Evolutionary conservation across 768 basidiomycete species (phyloP).

Genomic region (Amanita pseudoporphyria): DNA sequence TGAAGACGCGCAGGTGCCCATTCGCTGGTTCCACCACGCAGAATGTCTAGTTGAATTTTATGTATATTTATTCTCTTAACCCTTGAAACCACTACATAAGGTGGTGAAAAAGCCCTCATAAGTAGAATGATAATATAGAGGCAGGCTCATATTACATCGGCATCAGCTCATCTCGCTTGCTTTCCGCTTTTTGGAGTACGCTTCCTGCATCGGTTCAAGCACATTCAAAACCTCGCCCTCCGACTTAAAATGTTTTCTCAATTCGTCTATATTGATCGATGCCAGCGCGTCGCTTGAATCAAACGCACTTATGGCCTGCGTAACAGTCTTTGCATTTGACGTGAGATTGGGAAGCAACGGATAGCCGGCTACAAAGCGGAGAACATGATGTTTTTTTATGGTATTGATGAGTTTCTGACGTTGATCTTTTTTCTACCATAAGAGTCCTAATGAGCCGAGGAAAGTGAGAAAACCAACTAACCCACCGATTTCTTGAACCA

Average conservation of each 20-base stretch:
- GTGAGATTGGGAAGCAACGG: conserved; percentile 9
- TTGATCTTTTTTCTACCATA: neutral
- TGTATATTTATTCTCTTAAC: no score
- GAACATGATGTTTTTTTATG: conserved; percentile 7
- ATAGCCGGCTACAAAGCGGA: conserved; percentile 11
- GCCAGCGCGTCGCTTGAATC: neutral
- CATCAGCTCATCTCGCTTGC: neutral
- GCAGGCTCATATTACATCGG: neutral
- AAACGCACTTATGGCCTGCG: conserved; percentile 2
- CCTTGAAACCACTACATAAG: neutral
- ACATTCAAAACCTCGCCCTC: neutral
- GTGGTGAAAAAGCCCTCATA: neutral
- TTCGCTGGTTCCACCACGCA: neutral
- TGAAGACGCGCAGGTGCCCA: neutral
- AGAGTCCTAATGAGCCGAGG: neutral
- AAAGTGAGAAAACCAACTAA: neutral
- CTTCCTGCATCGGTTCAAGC: neutral
- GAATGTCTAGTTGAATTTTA: neutral
- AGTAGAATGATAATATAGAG: neutral
- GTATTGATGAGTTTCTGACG: conserved; percentile 11
- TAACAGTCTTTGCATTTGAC: conserved; percentile 1
- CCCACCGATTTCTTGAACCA: conserved; percentile 10
- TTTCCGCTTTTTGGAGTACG: neutral
- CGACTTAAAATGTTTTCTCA: neutral
- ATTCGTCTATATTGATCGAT: neutral